A percentile compares a stretch with the other conserved stretches of the same genome.
These are phyloP conservation scores for Lagerstroemia fauriei DNA, from an alignment of 441 rosid genomes.

Conservation along the genomic window DNA sequence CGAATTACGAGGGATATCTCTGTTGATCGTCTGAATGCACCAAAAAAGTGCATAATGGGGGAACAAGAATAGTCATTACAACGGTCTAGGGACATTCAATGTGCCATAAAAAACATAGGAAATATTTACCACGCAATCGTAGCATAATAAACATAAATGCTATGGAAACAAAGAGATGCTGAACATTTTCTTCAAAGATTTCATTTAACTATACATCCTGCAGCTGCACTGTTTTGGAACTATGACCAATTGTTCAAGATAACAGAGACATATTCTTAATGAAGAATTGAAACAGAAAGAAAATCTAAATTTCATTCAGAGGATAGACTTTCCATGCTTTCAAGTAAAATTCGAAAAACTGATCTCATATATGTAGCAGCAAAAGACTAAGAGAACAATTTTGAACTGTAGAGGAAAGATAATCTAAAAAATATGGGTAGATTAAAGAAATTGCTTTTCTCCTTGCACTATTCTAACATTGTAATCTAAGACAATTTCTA, in stretches of 20 bases:
- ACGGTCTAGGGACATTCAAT: background rate
- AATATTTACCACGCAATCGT: background rate
- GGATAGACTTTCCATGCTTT: background rate
- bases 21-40: conserved; percentile 67
- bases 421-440: background rate
- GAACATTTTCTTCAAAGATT: background rate
- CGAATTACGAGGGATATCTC: conserved; percentile 90
- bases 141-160: background rate
- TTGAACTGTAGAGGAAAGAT: background rate
- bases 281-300: background rate
- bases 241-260: background rate
- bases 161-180: background rate
- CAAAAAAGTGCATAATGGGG: background rate
- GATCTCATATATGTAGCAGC: background rate
- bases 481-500: background rate
- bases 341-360: background rate
- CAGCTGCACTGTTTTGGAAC: background rate
- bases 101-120: background rate
- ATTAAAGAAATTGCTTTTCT: background rate
- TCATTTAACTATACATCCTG: background rate
- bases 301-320: background rate
- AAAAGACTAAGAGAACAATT: background rate
- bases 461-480: background rate
- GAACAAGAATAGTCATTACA: background rate
- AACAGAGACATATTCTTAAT: background rate